Evolutionary conservation across 2,329 filamentous ascomycete species (phyloP), one percentile per base, ranked within the genome.

Genomic region (Fusarium incarnatum): DNA sequence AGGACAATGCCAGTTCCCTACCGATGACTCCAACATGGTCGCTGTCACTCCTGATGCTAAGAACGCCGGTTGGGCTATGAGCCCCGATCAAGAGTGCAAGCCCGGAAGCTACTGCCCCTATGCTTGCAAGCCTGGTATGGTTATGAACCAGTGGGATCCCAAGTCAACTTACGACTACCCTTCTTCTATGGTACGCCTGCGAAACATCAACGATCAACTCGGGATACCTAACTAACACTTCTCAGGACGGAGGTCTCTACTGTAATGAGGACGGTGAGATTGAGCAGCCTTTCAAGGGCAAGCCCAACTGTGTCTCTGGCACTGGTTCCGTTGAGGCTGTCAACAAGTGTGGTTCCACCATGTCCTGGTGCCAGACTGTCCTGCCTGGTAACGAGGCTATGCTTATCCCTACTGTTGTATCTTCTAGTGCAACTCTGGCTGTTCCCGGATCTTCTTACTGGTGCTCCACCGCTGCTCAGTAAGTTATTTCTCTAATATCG

Each of bases 31-130:
- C 30, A 90, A 91, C 56, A 81, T 94, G 75, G 87, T 94, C 46
- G 79, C 87, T 16, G 85, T 95, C 55, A 92, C 91, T 12, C 91
- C 91, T 7, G 82, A 82, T 55, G 77, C 79, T 45, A 77, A 81
- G 77, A 95, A 95, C 81, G 90, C 84, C 52, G 92, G 92, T 66
- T 95, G 92, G 89, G 92, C 92, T 44, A 89, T 94, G 88, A 92
- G 90, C 74, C 92, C 92, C 6, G 89, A 94, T 78, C 87, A 92
- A 77, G 78, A 86, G 56, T 94, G 92, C 79, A 83, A 82, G 62
- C 86, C 88, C 7, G 91, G 89, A 62, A 87, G 79, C 70, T 94
- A 91, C 80, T 94, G 92, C 76, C 92, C 92, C 3, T 90, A 92
- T 77, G 92, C 92, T 56, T 94, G 92, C 78, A 91, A 90, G 63